Percentiles rank a stretch among this genome's conserved stretches.
Conservation (phyloP, 2,329 filamentous ascomycete genomes). For the Aspergillus phoenicis region DNA sequence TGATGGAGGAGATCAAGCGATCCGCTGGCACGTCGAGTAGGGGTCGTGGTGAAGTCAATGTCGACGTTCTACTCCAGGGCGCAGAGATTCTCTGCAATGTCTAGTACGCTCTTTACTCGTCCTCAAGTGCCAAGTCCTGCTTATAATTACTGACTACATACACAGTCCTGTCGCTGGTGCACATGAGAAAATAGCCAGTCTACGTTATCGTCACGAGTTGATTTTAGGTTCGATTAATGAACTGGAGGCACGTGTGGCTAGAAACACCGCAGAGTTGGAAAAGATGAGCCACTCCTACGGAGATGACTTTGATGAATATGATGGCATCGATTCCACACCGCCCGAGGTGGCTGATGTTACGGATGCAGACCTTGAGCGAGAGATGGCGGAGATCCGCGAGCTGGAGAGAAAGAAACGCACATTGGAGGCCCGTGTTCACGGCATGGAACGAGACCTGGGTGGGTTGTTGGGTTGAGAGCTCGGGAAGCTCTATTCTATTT, state of each 20-base stretch:
- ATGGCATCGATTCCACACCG: slow-evolving; percentile 41
- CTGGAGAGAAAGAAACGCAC: slow-evolving; percentile 65
- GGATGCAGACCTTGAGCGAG: slow-evolving; percentile 48
- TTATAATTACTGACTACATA: slow-evolving; percentile 19
- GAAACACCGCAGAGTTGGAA: slow-evolving; percentile 73
- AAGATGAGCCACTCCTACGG: slow-evolving; percentile 65
- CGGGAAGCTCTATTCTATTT: background rate
- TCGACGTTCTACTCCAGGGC: slow-evolving; percentile 79
- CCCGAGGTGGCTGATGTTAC: slow-evolving; percentile 35
- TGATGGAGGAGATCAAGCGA: slow-evolving; percentile 76
- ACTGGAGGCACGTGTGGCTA: slow-evolving; percentile 77
- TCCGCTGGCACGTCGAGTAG: slow-evolving; percentile 59
- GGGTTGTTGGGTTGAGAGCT: slow-evolving; percentile 56
- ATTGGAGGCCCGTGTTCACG: slow-evolving; percentile 65
- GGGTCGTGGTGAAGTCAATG: slow-evolving; percentile 71
- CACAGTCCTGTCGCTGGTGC: slow-evolving; percentile 74
- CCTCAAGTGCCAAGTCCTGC: background rate
- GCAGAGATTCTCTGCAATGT: slow-evolving; percentile 89
- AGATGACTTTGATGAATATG: slow-evolving; percentile 59
- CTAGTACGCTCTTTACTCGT: slow-evolving; percentile 58
- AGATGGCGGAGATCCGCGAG: slow-evolving; percentile 59
- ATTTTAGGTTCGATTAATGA: slow-evolving; percentile 73
- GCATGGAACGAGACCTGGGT: slow-evolving; percentile 69
- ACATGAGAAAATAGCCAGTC: slow-evolving; percentile 70
- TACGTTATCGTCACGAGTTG: slow-evolving; percentile 71